phyloP scores from a whole-genome alignment of 345 rosid species.

The Jatropha curcas region DNA sequence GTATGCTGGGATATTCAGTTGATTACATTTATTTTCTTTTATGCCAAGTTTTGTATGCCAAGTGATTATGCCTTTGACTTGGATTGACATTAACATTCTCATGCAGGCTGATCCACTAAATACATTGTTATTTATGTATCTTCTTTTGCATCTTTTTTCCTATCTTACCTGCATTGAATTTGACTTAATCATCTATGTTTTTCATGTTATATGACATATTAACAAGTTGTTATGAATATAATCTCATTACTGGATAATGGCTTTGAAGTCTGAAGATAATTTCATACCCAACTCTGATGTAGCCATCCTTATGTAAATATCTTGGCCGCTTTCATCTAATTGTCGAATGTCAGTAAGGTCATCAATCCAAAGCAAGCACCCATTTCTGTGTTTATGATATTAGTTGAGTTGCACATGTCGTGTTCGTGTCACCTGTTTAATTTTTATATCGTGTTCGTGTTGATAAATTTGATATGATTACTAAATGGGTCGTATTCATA shows the following conservation, averaged over 20 bases:
- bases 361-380: neutral
- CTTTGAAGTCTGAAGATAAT: neutral
- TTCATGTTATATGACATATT: neutral
- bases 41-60: too few relatives aligned
- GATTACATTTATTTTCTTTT: too few relatives aligned
- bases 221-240: neutral
- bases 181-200: neutral
- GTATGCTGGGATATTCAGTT: too few relatives aligned
- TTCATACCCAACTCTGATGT: neutral
- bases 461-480: too few relatives aligned
- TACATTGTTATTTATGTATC: too few relatives aligned
- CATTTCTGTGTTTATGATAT: neutral
- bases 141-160: neutral
- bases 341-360: neutral
- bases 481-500: too few relatives aligned
- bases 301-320: neutral
- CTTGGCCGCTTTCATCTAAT: neutral
- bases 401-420: too few relatives aligned
- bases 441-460: too few relatives aligned
- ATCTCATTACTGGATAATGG: neutral
- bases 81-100: too few relatives aligned
- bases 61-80: too few relatives aligned
- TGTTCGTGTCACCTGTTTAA: too few relatives aligned
- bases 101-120: too few relatives aligned
- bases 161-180: neutral